Evolutionary conservation across 805 yeast genomes (phyloP), one percentile per base, ranked within the genome.

Genomic region (Kodamaea fukazawae): DNA sequence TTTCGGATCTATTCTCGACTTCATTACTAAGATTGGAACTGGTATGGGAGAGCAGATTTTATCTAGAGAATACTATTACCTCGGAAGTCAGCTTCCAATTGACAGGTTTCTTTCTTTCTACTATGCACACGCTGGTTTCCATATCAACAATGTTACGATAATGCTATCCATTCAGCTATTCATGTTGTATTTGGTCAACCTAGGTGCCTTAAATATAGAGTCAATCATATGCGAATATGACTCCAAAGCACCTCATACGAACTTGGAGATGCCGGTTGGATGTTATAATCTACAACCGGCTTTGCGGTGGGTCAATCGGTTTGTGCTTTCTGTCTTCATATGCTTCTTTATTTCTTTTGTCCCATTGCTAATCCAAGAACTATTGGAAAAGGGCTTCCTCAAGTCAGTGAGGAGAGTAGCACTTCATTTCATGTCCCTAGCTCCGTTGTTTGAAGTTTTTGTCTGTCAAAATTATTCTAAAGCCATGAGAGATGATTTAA

Each of bases 41-140:
- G 98, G 98, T 36, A 91, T 91, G 98, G 98, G 98, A 7, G 98
- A 91, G 58, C 98, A 91, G 60, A 76, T 90, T 60, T 65, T 91
- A 25, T 87, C 96, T 4, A 75, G 98, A 54, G 98, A 91, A 55
- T 88, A 90, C 62, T 91, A 83, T 59, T 88, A 86, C 61, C 61
- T 91, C 44, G 97, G 98, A 1, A 87, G 96, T 2, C 87, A 81
- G 51, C 67, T 91, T 40, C 96, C 96, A 2, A 71, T 90, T 32
- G 97, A 91, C 58, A 65, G 96, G 35, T 90, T 91, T 65, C 63
- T 91, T 38, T 87, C 97, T 0, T 91, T 91, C 63, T 91, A 86
- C 61, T 91, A 91, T 64, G 98, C 98, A 0, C 98, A 91, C 60
- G 91, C 96, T 8, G 98, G 98, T 4, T 91, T 91, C 67, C 98